Base-by-base conservation (phyloP, 1,284 basidiomycete genomes). In the Cryptococcus hybrid region DNA sequence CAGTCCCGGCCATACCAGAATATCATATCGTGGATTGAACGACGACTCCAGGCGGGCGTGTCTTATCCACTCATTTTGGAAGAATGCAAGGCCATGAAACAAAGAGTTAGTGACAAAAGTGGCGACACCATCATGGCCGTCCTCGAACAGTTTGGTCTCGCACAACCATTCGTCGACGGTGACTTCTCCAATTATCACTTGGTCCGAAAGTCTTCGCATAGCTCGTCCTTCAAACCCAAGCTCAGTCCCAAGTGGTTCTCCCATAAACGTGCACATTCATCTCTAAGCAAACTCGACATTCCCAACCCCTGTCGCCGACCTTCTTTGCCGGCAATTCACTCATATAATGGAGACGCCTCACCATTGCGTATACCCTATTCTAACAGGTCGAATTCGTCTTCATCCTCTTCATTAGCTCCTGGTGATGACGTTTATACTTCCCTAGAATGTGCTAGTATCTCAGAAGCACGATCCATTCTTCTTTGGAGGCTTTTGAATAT, bases 401-500 rank as follows among this genome's bases (percentile, higher is more conserved):
- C 47, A 24, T 24, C 24, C 24, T 24, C 24, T 24, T 24, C 24
- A 24, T 24, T 24, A 24, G 24, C 24, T 24, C 24, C 24, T 30
- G 13, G 47, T 12, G 58, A 52, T 9, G 55, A 51, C 53, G 34
- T 56, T 8, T 54, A 38, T 7, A 53, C 58, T 5, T 59, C 55
- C 35, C 55, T 59, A 44, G 52, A 47, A 3, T 50, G 52, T 11
- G 54, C 58, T 2, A 55, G 57, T 18, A 8, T 51, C 46, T 7
- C 43, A 38, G 56, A 57, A 12, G 57, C 59, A 1, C 50, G 63
- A 30, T 34, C 51, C 2, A 54, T 55, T 0, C 55, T 67, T 6
- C 56, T 65, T 39, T 61, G 62, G 48, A 64, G 63, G 34, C 58
- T 74, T 35, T 55, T 74, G 8, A 54, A 40, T 4, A 57, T 66